Evolutionary conservation across 306 rosid genomes (phyloP), one percentile per base, ranked within the genome.

Genomic region (Abrus pulchellus): DNA sequence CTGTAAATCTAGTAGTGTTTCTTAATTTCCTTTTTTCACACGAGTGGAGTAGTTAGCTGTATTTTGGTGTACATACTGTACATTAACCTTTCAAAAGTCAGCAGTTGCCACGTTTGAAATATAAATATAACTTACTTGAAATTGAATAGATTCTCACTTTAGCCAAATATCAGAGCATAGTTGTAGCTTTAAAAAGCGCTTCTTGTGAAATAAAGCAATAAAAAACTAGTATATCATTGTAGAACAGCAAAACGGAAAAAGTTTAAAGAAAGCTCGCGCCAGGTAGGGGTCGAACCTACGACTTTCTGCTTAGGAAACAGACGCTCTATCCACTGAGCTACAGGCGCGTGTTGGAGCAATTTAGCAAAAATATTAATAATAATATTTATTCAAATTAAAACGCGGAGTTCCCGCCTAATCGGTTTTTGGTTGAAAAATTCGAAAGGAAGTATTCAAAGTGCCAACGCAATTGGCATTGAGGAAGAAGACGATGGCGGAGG

Each of bases 291-390:
- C 87, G 88, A 84, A 86, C 90, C 92, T 86, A 82, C 87, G 92
- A 79, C 92, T 83, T 89, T 89, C 87, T 84, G 90, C 90, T 88
- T 88, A 88, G 89, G 90, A 87, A 88, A 88, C 91, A 88, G 88
- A 86, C 92, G 92, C 92, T 88, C 92, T 86, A 88, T 88, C 93
- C 93, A 89, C 91, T 90, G 94, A 90, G 94, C 92, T 88, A 90
- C 90, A 81, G 78, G 84, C 89, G 92, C 86, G 9, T 0, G 1
- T 11, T 52, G n/a, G 20, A 20, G 20, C 20, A 20, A 20, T 20
- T 20, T 20, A 0, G 20, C 6, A 0, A 1, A 0, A 1, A 0
- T 1, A 1, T 2, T 1, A 2, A 1, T 6, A 1, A 13, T 41
- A 43, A 1, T 13, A 1, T 0, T 28, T 7, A 13, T 20, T 20